Conservation (phyloP, 2,329 filamentous ascomycete species). For the Penicillium sumatraense region DNA sequence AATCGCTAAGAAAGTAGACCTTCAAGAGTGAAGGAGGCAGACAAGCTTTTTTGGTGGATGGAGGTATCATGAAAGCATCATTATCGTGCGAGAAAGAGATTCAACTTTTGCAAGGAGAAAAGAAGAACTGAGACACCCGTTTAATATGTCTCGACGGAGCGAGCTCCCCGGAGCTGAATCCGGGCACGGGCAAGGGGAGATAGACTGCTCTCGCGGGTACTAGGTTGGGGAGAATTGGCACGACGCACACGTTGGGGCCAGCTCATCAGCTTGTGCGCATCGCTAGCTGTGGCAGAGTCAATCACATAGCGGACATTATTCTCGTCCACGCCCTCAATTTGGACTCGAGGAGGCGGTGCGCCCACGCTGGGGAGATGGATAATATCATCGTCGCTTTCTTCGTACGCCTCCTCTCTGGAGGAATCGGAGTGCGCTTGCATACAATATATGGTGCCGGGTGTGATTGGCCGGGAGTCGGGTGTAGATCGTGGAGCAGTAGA, state of each 20-base stretch:
- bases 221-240: conserved; percentile 7
- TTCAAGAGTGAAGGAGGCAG: conserved; percentile 4
- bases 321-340: conserved; percentile 38
- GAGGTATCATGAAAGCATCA: conserved; percentile 25
- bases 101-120: background rate
- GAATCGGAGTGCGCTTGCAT: conserved; percentile 40
- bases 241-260: conserved; percentile 31
- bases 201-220: conserved; percentile 18
- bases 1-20: conserved; percentile 13
- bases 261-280: conserved; percentile 37
- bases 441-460: conserved; percentile 33
- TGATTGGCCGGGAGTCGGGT: conserved; percentile 12
- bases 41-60: conserved; percentile 14
- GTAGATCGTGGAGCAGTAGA: conserved; percentile 9
- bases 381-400: conserved; percentile 41
- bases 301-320: conserved; percentile 40
- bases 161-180: conserved; percentile 26
- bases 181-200: conserved; percentile 24
- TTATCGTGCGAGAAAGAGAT: conserved; percentile 20
- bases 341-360: conserved; percentile 28
- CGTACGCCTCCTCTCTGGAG: conserved; percentile 28
- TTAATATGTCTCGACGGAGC: conserved; percentile 34
- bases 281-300: conserved; percentile 28
- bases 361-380: conserved; percentile 38
- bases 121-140: background rate